Conservation (phyloP, 2,329 filamentous ascomycete genomes). For the Chrysosporium keratinophilum region DNA sequence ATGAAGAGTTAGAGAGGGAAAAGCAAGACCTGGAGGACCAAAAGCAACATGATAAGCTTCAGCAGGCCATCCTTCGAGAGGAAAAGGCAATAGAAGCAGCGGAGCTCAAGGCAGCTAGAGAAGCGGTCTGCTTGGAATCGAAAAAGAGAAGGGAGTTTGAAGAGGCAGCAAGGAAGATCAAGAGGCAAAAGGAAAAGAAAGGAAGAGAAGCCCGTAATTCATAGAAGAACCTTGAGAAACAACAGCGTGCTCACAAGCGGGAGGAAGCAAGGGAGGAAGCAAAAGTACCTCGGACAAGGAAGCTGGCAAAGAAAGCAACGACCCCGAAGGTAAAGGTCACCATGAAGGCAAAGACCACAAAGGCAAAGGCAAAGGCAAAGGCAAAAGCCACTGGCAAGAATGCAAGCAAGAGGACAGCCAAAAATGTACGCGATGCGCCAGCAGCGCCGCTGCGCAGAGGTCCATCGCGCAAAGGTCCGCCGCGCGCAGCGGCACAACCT, state of each 20-base stretch:
- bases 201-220: neutral
- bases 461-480: too few relatives aligned
- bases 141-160: neutral
- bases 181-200: neutral
- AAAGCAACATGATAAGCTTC: slow-evolving; percentile 5
- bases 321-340: neutral
- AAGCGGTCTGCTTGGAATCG: neutral
- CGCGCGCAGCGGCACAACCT: too few relatives aligned
- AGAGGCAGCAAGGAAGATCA: neutral
- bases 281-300: too few relatives aligned
- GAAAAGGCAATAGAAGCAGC: neutral
- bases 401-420: too few relatives aligned
- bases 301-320: too few relatives aligned
- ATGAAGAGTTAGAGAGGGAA: neutral
- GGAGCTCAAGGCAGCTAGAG: neutral
- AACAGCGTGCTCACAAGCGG: neutral
- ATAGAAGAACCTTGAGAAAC: neutral
- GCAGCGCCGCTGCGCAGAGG: too few relatives aligned
- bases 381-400: neutral
- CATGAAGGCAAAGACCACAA: too few relatives aligned
- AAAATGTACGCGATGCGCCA: too few relatives aligned
- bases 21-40: neutral
- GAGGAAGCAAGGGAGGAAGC: neutral
- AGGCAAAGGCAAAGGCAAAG: too few relatives aligned
- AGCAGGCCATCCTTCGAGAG: neutral